These are phyloP conservation scores for Cyberlindnera euphorbiae DNA, from an alignment of 805 yeast species.

Conservation along the genomic window DNA sequence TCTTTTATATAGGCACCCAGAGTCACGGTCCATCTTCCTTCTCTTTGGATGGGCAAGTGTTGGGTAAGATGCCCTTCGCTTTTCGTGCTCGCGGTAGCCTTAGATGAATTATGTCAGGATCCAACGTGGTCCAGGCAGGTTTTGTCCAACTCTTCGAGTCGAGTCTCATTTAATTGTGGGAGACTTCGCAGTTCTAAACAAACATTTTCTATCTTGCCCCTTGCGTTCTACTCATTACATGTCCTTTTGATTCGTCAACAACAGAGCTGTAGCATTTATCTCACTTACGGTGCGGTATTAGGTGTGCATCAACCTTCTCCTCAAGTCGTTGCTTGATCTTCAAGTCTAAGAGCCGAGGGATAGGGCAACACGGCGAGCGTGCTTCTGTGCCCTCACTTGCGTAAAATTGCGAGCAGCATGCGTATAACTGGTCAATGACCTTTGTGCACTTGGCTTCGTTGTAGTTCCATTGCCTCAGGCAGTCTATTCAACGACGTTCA, in stretches of 20 bases:
- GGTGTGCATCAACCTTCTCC: conserved; percentile 55
- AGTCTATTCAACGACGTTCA: conserved; percentile 35
- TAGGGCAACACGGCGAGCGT: conserved; percentile 74
- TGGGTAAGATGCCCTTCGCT: conserved; percentile 10
- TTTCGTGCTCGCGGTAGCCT: conserved; percentile 95
- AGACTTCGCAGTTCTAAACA: conserved; percentile 74
- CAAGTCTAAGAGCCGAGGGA: conserved; percentile 52
- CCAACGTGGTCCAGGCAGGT: conserved; percentile 15
- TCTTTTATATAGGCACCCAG: conserved; percentile 66
- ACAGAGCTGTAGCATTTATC: not conserved
- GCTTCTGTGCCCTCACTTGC: conserved; percentile 52
- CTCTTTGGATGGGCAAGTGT: conserved; percentile 30
- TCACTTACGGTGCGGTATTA: conserved; percentile 25
- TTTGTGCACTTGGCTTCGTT: conserved; percentile 72
- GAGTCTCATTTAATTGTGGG: conserved; percentile 33
- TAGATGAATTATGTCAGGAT: conserved; percentile 39
- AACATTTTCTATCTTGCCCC: conserved; percentile 35
- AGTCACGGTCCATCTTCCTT: conserved; percentile 40
- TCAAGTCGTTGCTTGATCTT: conserved; percentile 61
- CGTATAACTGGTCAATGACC: conserved; percentile 64
- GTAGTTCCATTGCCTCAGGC: conserved; percentile 56
- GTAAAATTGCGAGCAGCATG: conserved; percentile 70
- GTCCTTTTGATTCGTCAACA: not conserved
- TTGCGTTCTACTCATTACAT: not conserved
- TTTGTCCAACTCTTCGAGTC: conserved; percentile 50